phyloP scores from a whole-genome alignment of 2,329 filamentous ascomycete species.

The Colletotrichum limetticola region DNA sequence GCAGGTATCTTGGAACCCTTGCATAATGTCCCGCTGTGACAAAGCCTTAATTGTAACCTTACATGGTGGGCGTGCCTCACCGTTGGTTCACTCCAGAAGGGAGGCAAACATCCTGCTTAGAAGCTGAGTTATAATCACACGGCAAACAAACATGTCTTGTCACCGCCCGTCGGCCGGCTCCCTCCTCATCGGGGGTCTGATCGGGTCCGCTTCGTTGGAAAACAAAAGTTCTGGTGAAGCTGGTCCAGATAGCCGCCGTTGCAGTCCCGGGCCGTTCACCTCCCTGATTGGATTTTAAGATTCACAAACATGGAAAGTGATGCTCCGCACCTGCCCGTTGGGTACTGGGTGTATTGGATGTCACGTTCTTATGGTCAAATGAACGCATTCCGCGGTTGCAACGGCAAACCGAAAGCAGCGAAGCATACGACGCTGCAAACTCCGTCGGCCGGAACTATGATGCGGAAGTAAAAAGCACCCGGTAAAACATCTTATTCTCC shows the following conservation, averaged over 20 bases:
- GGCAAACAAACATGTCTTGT: not conserved
- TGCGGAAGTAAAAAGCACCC: not conserved
- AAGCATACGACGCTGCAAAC: not conserved
- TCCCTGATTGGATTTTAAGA: conserved; percentile 1
- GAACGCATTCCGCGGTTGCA: conserved; percentile 1
- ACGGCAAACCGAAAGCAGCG: not conserved
- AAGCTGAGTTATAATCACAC: not conserved
- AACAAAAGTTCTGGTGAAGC: not conserved
- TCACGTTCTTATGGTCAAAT: not conserved
- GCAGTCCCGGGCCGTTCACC: not conserved
- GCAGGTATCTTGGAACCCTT: not conserved
- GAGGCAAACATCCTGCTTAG: not conserved
- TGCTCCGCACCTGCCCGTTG: conserved; percentile 26
- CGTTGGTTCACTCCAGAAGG: not conserved
- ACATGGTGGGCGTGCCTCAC: not conserved
- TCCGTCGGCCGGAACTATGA: not conserved
- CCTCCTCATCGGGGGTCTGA: not conserved
- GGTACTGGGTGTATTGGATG: conserved; percentile 2
- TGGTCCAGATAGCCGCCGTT: not conserved
- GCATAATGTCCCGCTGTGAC: not conserved
- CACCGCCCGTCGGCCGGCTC: not conserved
- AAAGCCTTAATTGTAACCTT: not conserved
- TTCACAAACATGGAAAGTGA: not conserved
- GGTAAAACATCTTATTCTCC: not conserved
- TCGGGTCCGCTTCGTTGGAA: not conserved